phyloP scores from a whole-genome alignment of 208 protist species.

The Acanthamoeba castellanii region DNA sequence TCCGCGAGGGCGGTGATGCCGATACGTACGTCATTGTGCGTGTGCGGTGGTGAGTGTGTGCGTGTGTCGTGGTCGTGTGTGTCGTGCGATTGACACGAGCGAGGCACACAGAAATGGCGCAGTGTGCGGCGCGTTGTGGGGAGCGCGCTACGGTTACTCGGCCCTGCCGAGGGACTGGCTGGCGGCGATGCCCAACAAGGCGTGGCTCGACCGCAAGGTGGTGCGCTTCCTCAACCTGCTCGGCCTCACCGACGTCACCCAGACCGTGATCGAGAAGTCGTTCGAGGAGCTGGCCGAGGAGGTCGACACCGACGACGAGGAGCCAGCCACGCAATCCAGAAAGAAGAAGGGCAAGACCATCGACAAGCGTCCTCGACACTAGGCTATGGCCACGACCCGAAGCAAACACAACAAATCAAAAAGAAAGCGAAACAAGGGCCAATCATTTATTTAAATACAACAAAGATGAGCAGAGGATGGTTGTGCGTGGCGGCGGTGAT shows the following conservation, averaged over 20 bases:
- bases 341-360: not conserved
- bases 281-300: slow-evolving; percentile 2
- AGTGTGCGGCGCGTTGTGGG: slow-evolving; percentile 78
- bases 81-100: not conserved
- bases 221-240: slow-evolving; percentile 70
- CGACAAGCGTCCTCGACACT: no score
- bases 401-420: no score
- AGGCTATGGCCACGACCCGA: no score
- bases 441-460: no score
- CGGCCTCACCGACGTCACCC: not conserved
- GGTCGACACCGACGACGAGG: not conserved
- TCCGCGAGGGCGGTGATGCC: slow-evolving; percentile 84
- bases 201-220: slow-evolving; percentile 78
- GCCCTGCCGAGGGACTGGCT: slow-evolving; percentile 80
- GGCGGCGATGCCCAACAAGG: slow-evolving; percentile 77
- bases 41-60: not conserved
- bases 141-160: slow-evolving; percentile 74
- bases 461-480: no score
- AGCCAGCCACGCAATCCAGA: not conserved
- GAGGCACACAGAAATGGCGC: slow-evolving; percentile 75
- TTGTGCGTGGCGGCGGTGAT: not conserved
- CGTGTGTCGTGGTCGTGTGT: not conserved
- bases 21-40: slow-evolving; percentile 80
- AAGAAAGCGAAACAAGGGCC: no score
- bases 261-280: not conserved